Percentiles rank a stretch among this genome's conserved stretches.
These are phyloP conservation scores for Triadica sebifera DNA, from an alignment of 345 rosid species.

Conservation along the genomic window DNA sequence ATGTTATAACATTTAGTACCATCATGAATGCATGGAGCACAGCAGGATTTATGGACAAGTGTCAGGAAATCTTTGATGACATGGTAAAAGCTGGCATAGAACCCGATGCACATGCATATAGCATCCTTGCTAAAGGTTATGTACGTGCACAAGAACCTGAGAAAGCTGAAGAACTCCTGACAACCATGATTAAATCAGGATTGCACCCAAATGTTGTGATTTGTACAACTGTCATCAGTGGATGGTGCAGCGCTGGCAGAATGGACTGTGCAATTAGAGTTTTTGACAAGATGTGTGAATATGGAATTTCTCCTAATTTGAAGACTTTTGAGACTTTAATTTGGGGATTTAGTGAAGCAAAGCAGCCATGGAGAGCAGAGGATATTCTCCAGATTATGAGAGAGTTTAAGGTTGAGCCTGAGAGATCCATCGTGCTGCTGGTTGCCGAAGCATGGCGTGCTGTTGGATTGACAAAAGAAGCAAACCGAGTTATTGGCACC, in stretches of 20 bases:
- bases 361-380: constrained; percentile 71
- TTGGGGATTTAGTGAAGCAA: constrained; percentile 51
- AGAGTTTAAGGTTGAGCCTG: constrained; percentile 49
- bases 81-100: constrained; percentile 54
- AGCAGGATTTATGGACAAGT: constrained; percentile 62
- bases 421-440: constrained; percentile 48
- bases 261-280: constrained; percentile 51
- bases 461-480: constrained; percentile 53
- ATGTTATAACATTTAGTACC: constrained; percentile 61
- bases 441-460: constrained; percentile 57
- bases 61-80: constrained; percentile 56
- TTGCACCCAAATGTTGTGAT: constrained; percentile 48
- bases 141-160: constrained; percentile 51
- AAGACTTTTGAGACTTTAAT: constrained; percentile 58
- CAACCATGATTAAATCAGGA: constrained; percentile 38
- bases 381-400: constrained; percentile 53
- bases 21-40: constrained; percentile 77
- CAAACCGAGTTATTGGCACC: constrained; percentile 38
- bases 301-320: constrained; percentile 51
- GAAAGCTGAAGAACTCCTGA: constrained; percentile 54
- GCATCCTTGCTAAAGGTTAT: constrained; percentile 67
- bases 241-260: constrained; percentile 56
- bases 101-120: constrained; percentile 55
- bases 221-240: constrained; percentile 58
- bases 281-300: constrained; percentile 52